Percentiles rank a stretch among this genome's conserved stretches.
phyloP scores from a whole-genome alignment of 106 monocot genomes.

The Dendrobium nobile region DNA sequence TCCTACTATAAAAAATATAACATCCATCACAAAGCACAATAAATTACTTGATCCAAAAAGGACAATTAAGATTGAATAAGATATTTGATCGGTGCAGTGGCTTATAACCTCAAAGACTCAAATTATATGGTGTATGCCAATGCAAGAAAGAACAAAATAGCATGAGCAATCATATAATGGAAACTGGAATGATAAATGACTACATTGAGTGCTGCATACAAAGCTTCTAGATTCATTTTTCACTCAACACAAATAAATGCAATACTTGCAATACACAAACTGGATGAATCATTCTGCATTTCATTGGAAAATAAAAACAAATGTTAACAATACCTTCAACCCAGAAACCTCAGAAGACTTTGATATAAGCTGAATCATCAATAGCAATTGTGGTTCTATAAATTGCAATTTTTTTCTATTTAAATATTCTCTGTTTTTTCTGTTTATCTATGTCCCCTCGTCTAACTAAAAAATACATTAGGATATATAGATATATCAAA shows the following conservation, averaged over 20 bases:
- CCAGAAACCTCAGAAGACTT: constrained; percentile 60
- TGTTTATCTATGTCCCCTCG: no score
- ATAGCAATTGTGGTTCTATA: constrained; percentile 33
- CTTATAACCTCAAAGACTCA: no score
- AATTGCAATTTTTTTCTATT: constrained; percentile 32
- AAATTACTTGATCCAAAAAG: not conserved
- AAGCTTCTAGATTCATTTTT: not conserved
- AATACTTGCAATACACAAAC: not conserved
- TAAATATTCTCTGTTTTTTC: no score
- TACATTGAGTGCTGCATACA: no score
- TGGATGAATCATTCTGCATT: not conserved
- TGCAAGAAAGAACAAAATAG: no score
- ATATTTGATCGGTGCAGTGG: not conserved
- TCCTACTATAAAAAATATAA: not conserved
- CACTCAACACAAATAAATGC: not conserved
- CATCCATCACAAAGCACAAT: not conserved
- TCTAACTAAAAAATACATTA: no score
- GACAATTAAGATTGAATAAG: not conserved
- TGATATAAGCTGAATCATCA: constrained; percentile 39
- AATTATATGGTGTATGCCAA: no score
- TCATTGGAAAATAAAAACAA: not conserved
- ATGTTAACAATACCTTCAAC: constrained; percentile 33
- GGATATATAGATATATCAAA: no score
- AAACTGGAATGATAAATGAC: no score
- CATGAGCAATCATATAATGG: no score